Percentiles rank a stretch among this genome's conserved stretches.
Conservation (phyloP, 371 early-diverging fungal species). For the Paraphysoderma sedebokerense region DNA sequence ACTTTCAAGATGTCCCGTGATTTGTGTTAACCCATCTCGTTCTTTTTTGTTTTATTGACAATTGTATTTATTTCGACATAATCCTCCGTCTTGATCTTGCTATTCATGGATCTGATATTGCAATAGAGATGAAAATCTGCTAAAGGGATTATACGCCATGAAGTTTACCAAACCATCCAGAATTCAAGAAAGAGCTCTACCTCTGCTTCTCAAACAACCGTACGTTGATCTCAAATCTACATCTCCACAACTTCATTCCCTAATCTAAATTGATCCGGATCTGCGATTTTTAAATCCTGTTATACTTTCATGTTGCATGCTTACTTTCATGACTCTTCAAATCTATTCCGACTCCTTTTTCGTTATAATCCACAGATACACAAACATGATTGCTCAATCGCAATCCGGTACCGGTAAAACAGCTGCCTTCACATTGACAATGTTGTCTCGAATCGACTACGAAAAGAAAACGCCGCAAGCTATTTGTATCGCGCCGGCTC, state of each 20-base stretch:
- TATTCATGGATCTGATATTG: too few relatives aligned
- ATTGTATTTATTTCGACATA: too few relatives aligned
- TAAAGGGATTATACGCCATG: conserved; percentile 88
- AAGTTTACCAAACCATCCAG: conserved; percentile 82
- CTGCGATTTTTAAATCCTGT: too few relatives aligned
- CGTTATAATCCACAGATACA: conserved; percentile 19
- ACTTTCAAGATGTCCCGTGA: too few relatives aligned
- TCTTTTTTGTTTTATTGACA: too few relatives aligned
- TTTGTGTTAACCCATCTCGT: too few relatives aligned
- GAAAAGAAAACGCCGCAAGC: conserved; percentile 39
- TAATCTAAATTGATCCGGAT: too few relatives aligned
- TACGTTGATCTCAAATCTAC: too few relatives aligned
- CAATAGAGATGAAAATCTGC: conserved; percentile 35
- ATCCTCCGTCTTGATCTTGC: too few relatives aligned
- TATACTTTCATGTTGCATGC: too few relatives aligned
- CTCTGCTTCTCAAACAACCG: conserved; percentile 60
- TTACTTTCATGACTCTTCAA: too few relatives aligned
- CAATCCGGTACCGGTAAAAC: conserved; percentile 94
- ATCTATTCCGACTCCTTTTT: too few relatives aligned
- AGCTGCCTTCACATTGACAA: conserved; percentile 85
- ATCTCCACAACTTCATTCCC: conserved; percentile 10
- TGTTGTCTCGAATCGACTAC: conserved; percentile 50
- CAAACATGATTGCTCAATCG: conserved; percentile 75
- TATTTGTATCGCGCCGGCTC: conserved; percentile 87
- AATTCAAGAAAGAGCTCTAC: conserved; percentile 91